These are phyloP conservation scores for Sarocladiaceae sp. DNA, from an alignment of 2,329 filamentous ascomycete species.

Conservation along the genomic window DNA sequence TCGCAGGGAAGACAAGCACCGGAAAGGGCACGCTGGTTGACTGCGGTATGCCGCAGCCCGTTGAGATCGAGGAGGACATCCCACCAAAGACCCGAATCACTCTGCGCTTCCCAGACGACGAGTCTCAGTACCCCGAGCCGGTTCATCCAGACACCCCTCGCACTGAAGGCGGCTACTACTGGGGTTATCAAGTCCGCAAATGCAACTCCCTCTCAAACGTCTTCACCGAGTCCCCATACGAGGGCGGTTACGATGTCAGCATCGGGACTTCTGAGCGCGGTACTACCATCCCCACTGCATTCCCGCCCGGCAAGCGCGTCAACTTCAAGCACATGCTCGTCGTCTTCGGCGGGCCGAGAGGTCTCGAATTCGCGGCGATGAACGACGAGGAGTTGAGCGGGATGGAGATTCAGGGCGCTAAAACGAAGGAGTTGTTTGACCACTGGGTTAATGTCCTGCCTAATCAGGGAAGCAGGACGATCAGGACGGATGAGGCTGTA, in stretches of 20 bases:
- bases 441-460: conserved; percentile 78
- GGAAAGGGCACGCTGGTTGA: conserved; percentile 49
- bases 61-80: conserved; percentile 53
- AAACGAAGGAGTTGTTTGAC: conserved; percentile 69
- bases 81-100: conserved; percentile 69
- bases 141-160: conserved; percentile 64
- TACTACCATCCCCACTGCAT: conserved; percentile 38
- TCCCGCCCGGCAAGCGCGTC: conserved; percentile 34
- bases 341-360: conserved; percentile 75
- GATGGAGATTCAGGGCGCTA: conserved; percentile 57
- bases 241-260: conserved; percentile 74
- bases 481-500: conserved; percentile 77
- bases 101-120: conserved; percentile 52
- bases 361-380: conserved; percentile 68
- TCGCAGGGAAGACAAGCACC: conserved; percentile 36
- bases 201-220: conserved; percentile 62
- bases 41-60: conserved; percentile 48
- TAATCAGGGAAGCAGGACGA: conserved; percentile 73
- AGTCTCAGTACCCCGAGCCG: conserved; percentile 43
- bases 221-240: conserved; percentile 69
- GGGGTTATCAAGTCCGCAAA: conserved; percentile 70
- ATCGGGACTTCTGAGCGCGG: conserved; percentile 81
- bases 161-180: conserved; percentile 75
- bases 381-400: conserved; percentile 48
- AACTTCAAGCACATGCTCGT: conserved; percentile 66